Evolutionary conservation across 805 yeast species (phyloP), one percentile per base, ranked within the genome.

Genomic region (Yarrowia hollandica): DNA sequence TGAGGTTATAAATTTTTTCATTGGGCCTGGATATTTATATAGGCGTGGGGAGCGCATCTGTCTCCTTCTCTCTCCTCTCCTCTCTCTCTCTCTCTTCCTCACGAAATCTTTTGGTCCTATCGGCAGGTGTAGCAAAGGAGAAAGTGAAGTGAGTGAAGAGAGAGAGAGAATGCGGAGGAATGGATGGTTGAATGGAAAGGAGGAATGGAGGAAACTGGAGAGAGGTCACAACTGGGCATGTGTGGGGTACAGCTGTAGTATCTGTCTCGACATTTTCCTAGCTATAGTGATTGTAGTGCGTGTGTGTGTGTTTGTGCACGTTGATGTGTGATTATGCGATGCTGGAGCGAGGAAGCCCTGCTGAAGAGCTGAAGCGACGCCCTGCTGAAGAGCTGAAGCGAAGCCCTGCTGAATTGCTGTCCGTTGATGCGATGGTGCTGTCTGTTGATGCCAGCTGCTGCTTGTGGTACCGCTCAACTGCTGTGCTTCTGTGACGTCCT

Each of bases 11-110:
- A 52, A 35, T 52, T 52, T 52, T 52, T 52, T 52, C 44, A 25
- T 37, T 22, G 34, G 33, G 58, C 26, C 15, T 14, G 26, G 23
- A 34, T 25, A 52, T 35, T 35, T 35, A 35, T 52, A 52, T 35
- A 35, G 44, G 38, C 44, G 18, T 12, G 34, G 12, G 4, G 18
- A 7, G 5, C 55, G 30, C 25, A 12, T 25, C 11, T 18, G 15
- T 52, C 44, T 37, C 44, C 56, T 52, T 28, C 44, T 37, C 58
- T 52, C 58, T 52, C 58, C 41, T 48, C 56, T 48, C 56, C 56
- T 48, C 41, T 48, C 56, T 33, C 56, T 46, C 54, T 33, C 38
- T 34, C 38, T 33, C 41, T 34, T 33, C 38, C 44, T 52, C 44
- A 35, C 58, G 42, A 35, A 35, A 35, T 52, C 58, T 35, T 28